Evolutionary conservation across 768 basidiomycete species (phyloP).

Genomic region (Gloeopeniophorella convolvens): DNA sequence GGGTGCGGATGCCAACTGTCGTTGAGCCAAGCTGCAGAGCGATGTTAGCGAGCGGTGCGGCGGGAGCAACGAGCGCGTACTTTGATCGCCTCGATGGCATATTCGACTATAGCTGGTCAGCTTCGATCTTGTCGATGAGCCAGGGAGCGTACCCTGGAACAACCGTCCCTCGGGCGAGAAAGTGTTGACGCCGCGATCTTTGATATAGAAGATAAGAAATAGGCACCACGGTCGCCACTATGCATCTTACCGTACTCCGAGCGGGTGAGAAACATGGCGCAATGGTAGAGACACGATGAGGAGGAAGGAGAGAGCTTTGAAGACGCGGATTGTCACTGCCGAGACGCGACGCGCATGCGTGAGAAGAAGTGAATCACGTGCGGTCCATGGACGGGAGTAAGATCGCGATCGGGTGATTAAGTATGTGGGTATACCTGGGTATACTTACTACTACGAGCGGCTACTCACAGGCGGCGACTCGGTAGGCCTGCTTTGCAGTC

Average conservation of each 20-base stretch:
- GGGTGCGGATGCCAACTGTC: constrained; percentile 90
- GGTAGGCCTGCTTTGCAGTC: too few species aligned
- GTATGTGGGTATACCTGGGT: too few species aligned
- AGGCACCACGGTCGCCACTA: background rate
- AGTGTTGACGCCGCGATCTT: constrained; percentile 96
- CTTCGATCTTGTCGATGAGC: constrained; percentile 6
- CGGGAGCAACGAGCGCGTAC: constrained; percentile 34
- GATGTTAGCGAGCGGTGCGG: constrained; percentile 2
- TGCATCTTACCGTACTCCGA: constrained; percentile 76
- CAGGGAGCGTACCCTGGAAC: constrained; percentile 74
- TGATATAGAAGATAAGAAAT: background rate
- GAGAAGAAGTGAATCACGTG: constrained; percentile 11
- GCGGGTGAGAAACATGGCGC: constrained; percentile 84
- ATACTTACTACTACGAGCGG: too few species aligned
- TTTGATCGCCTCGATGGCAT: constrained; percentile 99
- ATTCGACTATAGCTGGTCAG: constrained; percentile 67
- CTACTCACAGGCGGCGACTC: too few species aligned
- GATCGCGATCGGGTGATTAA: too few species aligned
- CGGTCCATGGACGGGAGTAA: background rate
- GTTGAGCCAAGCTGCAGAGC: constrained; percentile 84
- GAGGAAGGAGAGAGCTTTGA: background rate
- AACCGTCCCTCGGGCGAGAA: constrained; percentile 98
- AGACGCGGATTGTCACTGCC: background rate
- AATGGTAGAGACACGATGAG: constrained; percentile 14
- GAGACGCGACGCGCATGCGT: constrained; percentile 15